phyloP scores from a whole-genome alignment of 106 monocot species.

The Dendrobium nobile region DNA sequence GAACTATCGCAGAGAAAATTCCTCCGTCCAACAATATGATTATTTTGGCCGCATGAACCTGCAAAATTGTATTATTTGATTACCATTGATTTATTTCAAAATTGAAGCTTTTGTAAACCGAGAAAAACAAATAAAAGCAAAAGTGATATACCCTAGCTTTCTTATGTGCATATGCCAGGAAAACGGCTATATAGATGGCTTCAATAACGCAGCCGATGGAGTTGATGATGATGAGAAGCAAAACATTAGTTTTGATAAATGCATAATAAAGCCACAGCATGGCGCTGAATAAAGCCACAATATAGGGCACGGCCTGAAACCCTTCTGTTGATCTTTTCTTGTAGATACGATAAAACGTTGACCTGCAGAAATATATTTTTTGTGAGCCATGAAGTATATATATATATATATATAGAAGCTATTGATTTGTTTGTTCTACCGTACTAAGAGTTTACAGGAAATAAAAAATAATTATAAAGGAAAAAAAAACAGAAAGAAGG shows the following conservation, averaged over 20 bases:
- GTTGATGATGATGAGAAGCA: slow-evolving; percentile 78
- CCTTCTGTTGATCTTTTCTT: slow-evolving; percentile 58
- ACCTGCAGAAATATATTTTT: slow-evolving; percentile 19
- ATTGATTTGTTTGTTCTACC: too few species aligned
- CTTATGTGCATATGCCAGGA: slow-evolving; percentile 48
- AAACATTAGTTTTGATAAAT: slow-evolving; percentile 30
- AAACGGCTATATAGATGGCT: slow-evolving; percentile 54
- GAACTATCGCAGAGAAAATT: too few species aligned
- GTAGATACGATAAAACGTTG: slow-evolving; percentile 58
- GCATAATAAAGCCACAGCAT: slow-evolving; percentile 83
- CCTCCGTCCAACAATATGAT: too few species aligned
- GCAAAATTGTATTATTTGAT: too few species aligned
- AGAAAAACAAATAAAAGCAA: too few species aligned
- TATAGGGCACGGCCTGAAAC: slow-evolving; percentile 61
- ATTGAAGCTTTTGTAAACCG: too few species aligned
- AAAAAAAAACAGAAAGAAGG: not conserved
- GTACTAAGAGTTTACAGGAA: too few species aligned
- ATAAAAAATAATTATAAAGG: too few species aligned
- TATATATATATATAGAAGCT: not conserved
- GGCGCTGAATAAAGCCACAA: slow-evolving; percentile 58
- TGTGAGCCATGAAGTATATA: not conserved
- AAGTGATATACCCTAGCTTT: slow-evolving; percentile 28
- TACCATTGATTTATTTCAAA: too few species aligned
- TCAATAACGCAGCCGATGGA: slow-evolving; percentile 57
- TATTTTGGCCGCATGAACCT: too few species aligned